Percentiles rank a stretch among this genome's conserved stretches.
phyloP scores from a whole-genome alignment of 805 yeast species.

The Lachancea lanzarotensis region DNA sequence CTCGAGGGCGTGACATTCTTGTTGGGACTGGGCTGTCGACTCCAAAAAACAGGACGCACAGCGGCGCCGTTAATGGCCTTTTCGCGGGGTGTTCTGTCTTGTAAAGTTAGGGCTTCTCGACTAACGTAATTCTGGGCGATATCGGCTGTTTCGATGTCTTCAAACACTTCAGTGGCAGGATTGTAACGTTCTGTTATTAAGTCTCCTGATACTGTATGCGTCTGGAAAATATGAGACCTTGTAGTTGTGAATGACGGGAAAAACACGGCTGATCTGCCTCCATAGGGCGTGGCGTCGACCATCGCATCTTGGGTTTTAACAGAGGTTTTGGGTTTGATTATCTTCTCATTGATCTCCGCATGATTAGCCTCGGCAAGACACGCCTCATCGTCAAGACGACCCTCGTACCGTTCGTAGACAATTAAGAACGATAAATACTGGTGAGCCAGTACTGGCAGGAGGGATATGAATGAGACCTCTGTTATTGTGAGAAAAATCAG shows the following conservation, averaged over 20 bases:
- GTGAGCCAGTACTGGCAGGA: constrained; percentile 33
- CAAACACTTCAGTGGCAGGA: constrained; percentile 24
- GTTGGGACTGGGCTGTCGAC: constrained; percentile 10
- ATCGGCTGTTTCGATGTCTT: constrained; percentile 11
- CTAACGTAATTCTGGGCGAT: constrained; percentile 6
- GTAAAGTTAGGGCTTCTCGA: neutral
- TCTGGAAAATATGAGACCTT: constrained; percentile 39
- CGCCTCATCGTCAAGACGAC: constrained; percentile 50
- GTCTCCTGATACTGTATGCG: constrained; percentile 41
- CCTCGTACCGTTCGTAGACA: constrained; percentile 40
- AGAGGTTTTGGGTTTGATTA: constrained; percentile 51
- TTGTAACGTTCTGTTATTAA: constrained; percentile 30
- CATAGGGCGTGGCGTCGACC: constrained; percentile 48
- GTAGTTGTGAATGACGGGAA: constrained; percentile 27
- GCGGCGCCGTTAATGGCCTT: constrained; percentile 8
- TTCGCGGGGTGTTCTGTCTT: neutral
- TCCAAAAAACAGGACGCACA: constrained; percentile 5
- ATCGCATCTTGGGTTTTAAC: constrained; percentile 51
- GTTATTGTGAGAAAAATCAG: constrained; percentile 37
- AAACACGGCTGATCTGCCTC: constrained; percentile 22
- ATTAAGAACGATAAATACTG: constrained; percentile 36
- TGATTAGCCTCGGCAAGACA: constrained; percentile 53
- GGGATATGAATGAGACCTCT: constrained; percentile 34
- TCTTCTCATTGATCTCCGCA: constrained; percentile 57
- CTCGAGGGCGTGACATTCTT: constrained; percentile 5